Evolutionary conservation across 2,329 filamentous ascomycete genomes (phyloP).

Genomic region (Dactylonectria macrodidyma): DNA sequence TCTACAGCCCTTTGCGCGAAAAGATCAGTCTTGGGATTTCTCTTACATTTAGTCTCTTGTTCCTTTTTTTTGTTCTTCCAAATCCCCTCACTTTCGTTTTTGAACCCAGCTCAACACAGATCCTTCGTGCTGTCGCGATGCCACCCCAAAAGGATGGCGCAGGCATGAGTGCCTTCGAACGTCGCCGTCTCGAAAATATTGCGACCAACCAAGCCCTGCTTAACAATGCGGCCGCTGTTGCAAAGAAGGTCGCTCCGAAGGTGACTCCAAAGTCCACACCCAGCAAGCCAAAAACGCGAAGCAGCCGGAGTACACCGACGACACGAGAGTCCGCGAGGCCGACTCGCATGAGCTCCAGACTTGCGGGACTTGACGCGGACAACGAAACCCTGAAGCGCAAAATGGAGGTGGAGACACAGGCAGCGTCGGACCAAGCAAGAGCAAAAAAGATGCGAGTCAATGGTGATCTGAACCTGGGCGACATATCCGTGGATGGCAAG

Average conservation of each 20-base stretch:
- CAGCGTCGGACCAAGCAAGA: conserved; percentile 58
- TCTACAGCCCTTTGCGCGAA: neutral
- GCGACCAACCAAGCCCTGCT: conserved; percentile 86
- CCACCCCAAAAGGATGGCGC: conserved; percentile 59
- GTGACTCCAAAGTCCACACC: conserved; percentile 63
- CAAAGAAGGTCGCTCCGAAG: conserved; percentile 77
- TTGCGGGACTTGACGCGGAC: conserved; percentile 69
- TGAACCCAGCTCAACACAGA: neutral
- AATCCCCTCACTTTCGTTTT: neutral
- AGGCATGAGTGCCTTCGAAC: conserved; percentile 87
- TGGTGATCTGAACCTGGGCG: conserved; percentile 78
- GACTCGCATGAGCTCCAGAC: conserved; percentile 71
- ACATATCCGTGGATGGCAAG: conserved; percentile 85
- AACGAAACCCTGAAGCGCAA: conserved; percentile 65
- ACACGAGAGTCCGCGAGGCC: conserved; percentile 65
- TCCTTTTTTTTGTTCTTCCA: neutral
- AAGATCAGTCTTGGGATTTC: neutral
- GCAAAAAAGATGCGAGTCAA: conserved; percentile 71
- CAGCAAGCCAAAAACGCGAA: conserved; percentile 50
- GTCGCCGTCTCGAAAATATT: conserved; percentile 87
- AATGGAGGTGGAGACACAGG: conserved; percentile 64
- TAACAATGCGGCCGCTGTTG: conserved; percentile 80
- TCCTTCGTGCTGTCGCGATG: conserved; percentile 54
- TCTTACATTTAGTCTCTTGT: neutral
- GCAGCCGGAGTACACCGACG: conserved; percentile 56